Evolutionary conservation across 345 rosid genomes (phyloP), one percentile per base, ranked within the genome.

Genomic region (Camelina laxa): DNA sequence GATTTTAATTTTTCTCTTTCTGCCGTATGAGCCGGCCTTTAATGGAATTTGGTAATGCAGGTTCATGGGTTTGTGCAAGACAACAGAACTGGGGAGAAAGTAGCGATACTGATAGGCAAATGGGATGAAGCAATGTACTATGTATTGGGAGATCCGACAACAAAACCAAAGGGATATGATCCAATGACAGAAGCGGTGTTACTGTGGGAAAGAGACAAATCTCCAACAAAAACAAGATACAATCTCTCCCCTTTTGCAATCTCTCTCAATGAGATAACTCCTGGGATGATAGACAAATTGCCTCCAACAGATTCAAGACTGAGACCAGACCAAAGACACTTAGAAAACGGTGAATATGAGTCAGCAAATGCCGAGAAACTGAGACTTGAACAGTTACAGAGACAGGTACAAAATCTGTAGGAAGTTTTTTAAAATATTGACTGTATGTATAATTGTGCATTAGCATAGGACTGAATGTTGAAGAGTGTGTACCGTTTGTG

Each of bases 81-180:
- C 76, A 92, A 88, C 60, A 88, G 87, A 75, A 96, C 95, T 1
- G 99, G 97, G 65, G 96, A 92, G 87, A 96, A 91, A 87, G 97
- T 96, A 38, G 99, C 98, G 35, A 78, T 92, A 87, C 68, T 96
- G 84, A 81, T 96, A 56, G 98, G 99, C 7, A 96, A 96, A 87
- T 96, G 99, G 99, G 99, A 96, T 65, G 99, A 86, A 75, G 99
- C 97, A 42, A 84, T 95, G 91, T 95, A 95, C 86, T 90, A 92
- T 71, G 97, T 90, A 20, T 70, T 88, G 65, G 98, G 98, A 61
- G 97, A 92, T 85, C 96, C 91, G 51, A 87, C 89, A 1, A 82
- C 84, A 48, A 96, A 95, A 68, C 99, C 98, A 11, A 92, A 91
- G 74, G 98, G 95, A 13, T 96, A 92, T 77, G 99, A 96, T 79